Base-by-base conservation (phyloP, 2,329 filamentous ascomycete genomes). In the Chaetomiaceae sp. region DNA sequence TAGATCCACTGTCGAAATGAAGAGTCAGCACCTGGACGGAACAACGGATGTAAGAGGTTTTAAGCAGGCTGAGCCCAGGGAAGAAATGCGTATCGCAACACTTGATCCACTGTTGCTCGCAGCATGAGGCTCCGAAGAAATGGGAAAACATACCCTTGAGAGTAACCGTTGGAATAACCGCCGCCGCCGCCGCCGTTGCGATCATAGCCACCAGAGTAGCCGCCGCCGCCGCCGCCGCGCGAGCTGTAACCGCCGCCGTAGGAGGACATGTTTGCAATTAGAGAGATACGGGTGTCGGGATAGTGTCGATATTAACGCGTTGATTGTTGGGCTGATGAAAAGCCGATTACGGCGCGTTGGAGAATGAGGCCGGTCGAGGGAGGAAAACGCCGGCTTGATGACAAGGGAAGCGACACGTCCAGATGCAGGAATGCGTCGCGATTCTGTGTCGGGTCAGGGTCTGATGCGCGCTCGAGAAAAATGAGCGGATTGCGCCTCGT, bases 181-280 rank as follows among this genome's bases (percentile, higher is more conserved):
- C 67, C 60, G 45, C 70, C 70, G 37, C 63, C 66, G 37, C 67
- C 60, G 46, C 70, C 70, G 35, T 71, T 70, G 55, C 68, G 68
- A 44, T 71, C 73, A 62, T 75, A 75, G 48, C 76, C 73, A 55
- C 73, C 72, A 51, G 76, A 76, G 62, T 77, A 72, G 12, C 44
- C 74, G 63, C 73, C 72, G 55, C 73, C 71, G 61, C 68, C 67
- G 53, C 65, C 66, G 60, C 74, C 70, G 59, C 68, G 64, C 55
- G 69, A 71, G 59, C 70, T 61, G 66, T 73, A 74, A 27, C 59
- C 59, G 40, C 59, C 59, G 21, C 59, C 57, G 58, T 60, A 60
- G n/a, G 55, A 60, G 57, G 60, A 62, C 60, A 62, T 62, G 43
- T 17, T 56, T 43, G 39, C 27, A 42, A 53, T 55, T 50, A 45